Conservation (phyloP, 208 protist genomes). For the Crithidia brevicula region DNA sequence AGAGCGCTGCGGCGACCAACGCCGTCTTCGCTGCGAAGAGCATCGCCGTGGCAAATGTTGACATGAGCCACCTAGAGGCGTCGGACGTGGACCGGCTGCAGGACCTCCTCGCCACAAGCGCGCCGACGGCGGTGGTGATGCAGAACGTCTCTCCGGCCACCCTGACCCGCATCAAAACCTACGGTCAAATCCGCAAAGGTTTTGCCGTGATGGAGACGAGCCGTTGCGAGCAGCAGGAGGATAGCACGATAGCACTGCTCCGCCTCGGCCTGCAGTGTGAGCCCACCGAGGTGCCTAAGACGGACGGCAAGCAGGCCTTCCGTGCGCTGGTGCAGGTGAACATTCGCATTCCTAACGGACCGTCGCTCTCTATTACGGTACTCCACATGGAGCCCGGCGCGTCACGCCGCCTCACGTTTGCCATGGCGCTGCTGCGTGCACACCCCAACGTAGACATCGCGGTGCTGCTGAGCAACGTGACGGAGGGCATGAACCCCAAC, state of each 20-base stretch:
- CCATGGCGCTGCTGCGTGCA: slow-evolving; percentile 44
- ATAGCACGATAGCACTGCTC: slow-evolving; percentile 64
- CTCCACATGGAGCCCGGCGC: slow-evolving; percentile 58
- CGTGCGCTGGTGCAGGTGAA: slow-evolving; percentile 56
- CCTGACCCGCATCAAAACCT: slow-evolving; percentile 65
- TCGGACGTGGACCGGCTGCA: slow-evolving; percentile 66
- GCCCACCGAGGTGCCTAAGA: slow-evolving; percentile 49
- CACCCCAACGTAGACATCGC: slow-evolving; percentile 43
- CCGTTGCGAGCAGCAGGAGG: slow-evolving; percentile 57
- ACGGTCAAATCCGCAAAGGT: slow-evolving; percentile 51
- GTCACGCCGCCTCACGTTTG: slow-evolving; percentile 42
- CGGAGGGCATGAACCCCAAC: slow-evolving; percentile 40
- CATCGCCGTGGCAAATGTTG: slow-evolving; percentile 67
- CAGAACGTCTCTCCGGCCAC: slow-evolving; percentile 55
- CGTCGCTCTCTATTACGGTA: slow-evolving; percentile 50
- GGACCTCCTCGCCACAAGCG: slow-evolving; percentile 46
- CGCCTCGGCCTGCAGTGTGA: slow-evolving; percentile 67
- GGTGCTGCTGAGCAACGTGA: slow-evolving; percentile 69
- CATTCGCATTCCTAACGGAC: slow-evolving; percentile 37
- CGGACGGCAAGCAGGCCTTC: slow-evolving; percentile 48
- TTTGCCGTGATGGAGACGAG: slow-evolving; percentile 74
- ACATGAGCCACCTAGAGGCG: slow-evolving; percentile 47
- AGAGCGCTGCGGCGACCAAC: slow-evolving; percentile 25
- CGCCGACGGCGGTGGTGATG: slow-evolving; percentile 69
- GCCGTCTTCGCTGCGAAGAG: slow-evolving; percentile 37